phyloP scores from a whole-genome alignment of 805 yeast species.

The Metschnikowia matae region DNA sequence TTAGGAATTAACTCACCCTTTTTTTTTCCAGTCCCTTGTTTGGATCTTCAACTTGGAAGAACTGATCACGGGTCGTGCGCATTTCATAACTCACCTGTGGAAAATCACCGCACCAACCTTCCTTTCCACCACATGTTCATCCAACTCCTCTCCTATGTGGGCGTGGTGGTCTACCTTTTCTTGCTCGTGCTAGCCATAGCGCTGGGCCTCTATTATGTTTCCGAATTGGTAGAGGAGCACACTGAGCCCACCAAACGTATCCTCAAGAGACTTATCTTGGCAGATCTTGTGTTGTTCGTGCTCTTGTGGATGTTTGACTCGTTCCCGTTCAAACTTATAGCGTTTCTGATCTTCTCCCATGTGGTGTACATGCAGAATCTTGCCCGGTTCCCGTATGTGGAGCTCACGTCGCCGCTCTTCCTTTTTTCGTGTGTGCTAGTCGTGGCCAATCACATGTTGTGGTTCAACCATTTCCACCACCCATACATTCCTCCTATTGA shows the following conservation, averaged over 20 bases:
- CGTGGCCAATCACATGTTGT: slow-evolving; percentile 73
- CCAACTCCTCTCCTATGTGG: slow-evolving; percentile 36
- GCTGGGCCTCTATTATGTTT: slow-evolving; percentile 84
- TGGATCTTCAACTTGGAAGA: no score
- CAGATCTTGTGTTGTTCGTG: slow-evolving; percentile 50
- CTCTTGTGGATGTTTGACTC: slow-evolving; percentile 69
- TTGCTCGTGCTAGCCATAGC: slow-evolving; percentile 58
- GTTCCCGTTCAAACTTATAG: slow-evolving; percentile 66
- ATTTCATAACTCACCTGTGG: neutral
- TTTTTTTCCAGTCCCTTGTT: no score
- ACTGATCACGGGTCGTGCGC: neutral
- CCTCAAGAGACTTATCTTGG: slow-evolving; percentile 58
- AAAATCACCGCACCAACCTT: neutral
- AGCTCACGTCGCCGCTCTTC: slow-evolving; percentile 67
- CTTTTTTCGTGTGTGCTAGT: slow-evolving; percentile 69
- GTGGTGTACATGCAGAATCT: slow-evolving; percentile 73
- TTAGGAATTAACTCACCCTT: no score
- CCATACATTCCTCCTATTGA: slow-evolving; percentile 69
- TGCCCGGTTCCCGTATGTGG: slow-evolving; percentile 77
- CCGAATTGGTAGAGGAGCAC: slow-evolving; percentile 92
- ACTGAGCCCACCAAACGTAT: slow-evolving; percentile 77
- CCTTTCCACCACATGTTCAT: slow-evolving; percentile 28
- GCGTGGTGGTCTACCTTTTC: slow-evolving; percentile 36
- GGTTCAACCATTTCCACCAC: slow-evolving; percentile 83
- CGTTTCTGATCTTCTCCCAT: slow-evolving; percentile 69